Base-by-base conservation (phyloP, 306 rosid species). In the Prunus davidiana region DNA sequence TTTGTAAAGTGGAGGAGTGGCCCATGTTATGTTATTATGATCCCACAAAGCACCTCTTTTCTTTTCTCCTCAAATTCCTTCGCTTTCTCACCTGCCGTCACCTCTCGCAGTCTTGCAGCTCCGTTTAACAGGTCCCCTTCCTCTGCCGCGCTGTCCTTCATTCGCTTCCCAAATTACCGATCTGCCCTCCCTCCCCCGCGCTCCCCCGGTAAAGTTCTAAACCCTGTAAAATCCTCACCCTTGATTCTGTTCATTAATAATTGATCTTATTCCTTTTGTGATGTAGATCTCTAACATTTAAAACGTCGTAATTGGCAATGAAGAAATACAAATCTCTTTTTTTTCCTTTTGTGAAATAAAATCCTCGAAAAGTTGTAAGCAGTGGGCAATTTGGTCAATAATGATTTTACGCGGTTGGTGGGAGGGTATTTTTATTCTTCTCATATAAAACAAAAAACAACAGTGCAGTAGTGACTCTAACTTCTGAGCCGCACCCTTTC, bases 351-450 rank as follows among this genome's bases (percentile, higher is more conserved):
- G 52, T 12, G 49, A 18, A 57, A 41, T 61, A 54, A 20, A 20
- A 50, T 47, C 15, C 4, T 34, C 27, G 22, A 5, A 46, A 22
- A 34, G 27, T 34, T 50, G 32, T 60, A 12, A 12, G 67, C 12
- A 22, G 15, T 60, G 83, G 86, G 84, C 72, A 78, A 69, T 81
- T 75, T 76, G 75, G 83, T 79, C 79, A 71, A 55, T 68, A 28
- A 32, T 0, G 27, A 8, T 12, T 27, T 57, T 19, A 8, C 38
- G 19, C 19, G 50, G 45, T 16, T 69, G 27, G 74, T 64, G 69
- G 30, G 47, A 38, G 19, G 3, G 22, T 20, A n/a, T 11, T 45
- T 63, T 56, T 50, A 13, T 27, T 51, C 19, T n/a, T 7, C 22
- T 24, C 27, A 45, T 45, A 38, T 34, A 69, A 74, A 47, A 69